Base-by-base conservation (phyloP, 2,329 filamentous ascomycete genomes). In the Monosporascus sp. region DNA sequence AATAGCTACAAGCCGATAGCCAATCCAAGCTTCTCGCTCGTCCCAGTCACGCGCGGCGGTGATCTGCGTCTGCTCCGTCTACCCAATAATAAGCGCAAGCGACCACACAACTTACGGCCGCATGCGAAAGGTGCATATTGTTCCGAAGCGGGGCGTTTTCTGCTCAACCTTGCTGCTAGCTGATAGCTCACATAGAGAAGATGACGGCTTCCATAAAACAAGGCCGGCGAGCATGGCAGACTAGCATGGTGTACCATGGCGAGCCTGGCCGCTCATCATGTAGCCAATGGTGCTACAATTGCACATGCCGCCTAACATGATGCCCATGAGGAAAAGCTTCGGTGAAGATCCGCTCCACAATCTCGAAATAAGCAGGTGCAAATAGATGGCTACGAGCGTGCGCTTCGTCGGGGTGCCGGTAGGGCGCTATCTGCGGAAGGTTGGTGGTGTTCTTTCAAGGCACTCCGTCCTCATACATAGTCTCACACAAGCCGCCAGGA, bases 11-110 rank as follows among this genome's bases (percentile, higher is more conserved):
- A 59, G 55, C 58, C 58, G 50, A 55, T 55, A 60, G 52, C 65
- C 66, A 69, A 66, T 69, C 58, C 59, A 55, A 62, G 53, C 54
- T 52, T 53, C 54, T 57, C 59, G 57, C 65, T 65, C 65, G 68
- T 65, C 66, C 62, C 61, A 58, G 64, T 66, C 62, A 68, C 65
- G 67, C 64, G 56, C 58, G 57, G 55, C 57, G 56, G 53, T 58
- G 58, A 64, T 31, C 43, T 22, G 6, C 20, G 19, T 44, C 41
- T 44, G 20, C 20, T 46, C n/a, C 43, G 7, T 31, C 6, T 19
- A 26, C 24, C 43, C 43, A 46, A 46, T 46, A 5, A 31, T 11
- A 26, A 27, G 17, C 22, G 43, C 43, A 46, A 46, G 22, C 43
- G 26, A 46, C 43, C 43, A 46, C 43, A 46, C 43, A 26, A 26